Evolutionary conservation across 179 eudicot genomes (phyloP).

Genomic region (Dionaea muscipula): DNA sequence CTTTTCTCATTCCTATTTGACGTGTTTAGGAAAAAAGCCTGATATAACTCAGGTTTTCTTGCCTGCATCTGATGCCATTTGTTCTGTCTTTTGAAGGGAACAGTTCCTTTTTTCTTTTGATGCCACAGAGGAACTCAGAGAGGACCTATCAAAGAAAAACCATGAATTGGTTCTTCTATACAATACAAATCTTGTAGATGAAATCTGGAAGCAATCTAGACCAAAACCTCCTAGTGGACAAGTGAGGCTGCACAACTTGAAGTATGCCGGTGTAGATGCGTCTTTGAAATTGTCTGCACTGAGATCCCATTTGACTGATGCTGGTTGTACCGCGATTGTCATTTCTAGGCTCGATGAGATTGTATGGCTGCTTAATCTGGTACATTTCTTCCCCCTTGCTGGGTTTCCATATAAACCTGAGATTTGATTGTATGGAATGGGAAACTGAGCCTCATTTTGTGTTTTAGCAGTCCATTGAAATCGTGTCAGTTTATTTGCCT

Average conservation of each 20-base stretch:
- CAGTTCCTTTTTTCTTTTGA: slow-evolving; percentile 94
- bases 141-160: slow-evolving; percentile 51
- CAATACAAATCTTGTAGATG: slow-evolving; percentile 71
- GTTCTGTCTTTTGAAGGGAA: slow-evolving; percentile 66
- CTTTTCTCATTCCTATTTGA: not conserved
- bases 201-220: slow-evolving; percentile 73
- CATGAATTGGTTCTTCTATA: slow-evolving; percentile 78
- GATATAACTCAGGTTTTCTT: not conserved
- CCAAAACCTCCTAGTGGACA: slow-evolving; percentile 60
- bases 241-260: slow-evolving; percentile 68
- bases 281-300: slow-evolving; percentile 56
- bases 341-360: slow-evolving; percentile 85
- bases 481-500: no score
- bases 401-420: no score
- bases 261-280: slow-evolving; percentile 79
- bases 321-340: slow-evolving; percentile 65
- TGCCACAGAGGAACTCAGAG: slow-evolving; percentile 83
- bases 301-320: slow-evolving; percentile 56
- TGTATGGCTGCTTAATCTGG: slow-evolving; percentile 94
- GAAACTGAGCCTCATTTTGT: no score
- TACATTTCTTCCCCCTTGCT: slow-evolving; percentile 11
- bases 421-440: no score
- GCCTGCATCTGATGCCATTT: slow-evolving; percentile 30
- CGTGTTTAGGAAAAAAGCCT: not conserved
- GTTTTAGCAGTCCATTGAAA: no score